Conservation (phyloP, 495 filamentous ascomycete genomes). For the Podospora pseudoanserina region DNA sequence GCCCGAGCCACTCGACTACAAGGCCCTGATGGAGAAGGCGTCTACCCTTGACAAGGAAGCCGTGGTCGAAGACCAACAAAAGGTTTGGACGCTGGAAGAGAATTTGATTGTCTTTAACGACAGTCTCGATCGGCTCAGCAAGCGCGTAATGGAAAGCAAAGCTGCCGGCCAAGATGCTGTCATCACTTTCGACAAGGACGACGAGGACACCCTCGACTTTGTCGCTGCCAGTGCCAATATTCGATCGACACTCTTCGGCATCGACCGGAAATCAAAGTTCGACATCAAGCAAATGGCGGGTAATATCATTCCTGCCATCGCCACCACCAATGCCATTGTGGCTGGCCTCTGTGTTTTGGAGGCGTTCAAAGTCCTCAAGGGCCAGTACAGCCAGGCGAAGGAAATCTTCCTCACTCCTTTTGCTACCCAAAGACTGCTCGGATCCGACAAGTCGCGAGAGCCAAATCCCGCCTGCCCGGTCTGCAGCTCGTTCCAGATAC, state of each 20-base stretch:
- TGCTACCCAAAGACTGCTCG: conserved; percentile 68
- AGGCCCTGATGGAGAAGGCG: conserved; percentile 39
- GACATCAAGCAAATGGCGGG: conserved; percentile 99
- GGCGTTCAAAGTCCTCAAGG: conserved; percentile 82
- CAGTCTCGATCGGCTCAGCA: conserved; percentile 72
- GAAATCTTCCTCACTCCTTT: conserved; percentile 81
- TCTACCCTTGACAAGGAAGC: conserved; percentile 43
- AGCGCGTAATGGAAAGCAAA: conserved; percentile 56
- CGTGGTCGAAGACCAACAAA: conserved; percentile 65
- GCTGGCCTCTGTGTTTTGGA: conserved; percentile 91
- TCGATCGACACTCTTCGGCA: conserved; percentile 77
- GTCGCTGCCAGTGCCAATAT: conserved; percentile 88
- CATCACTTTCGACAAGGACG: conserved; percentile 94
- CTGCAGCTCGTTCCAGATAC: conserved; percentile 69
- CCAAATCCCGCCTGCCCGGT: conserved; percentile 80
- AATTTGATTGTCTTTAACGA: conserved; percentile 84
- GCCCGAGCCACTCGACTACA: conserved; percentile 69
- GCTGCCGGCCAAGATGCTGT: conserved; percentile 54
- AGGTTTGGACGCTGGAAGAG: conserved; percentile 74
- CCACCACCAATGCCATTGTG: conserved; percentile 95
- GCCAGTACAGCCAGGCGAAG: conserved; percentile 62
- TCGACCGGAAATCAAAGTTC: conserved; percentile 85
- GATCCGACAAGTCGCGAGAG: conserved; percentile 64
- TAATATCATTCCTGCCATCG: conserved; percentile 98
- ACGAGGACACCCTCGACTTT: conserved; percentile 92